A percentile compares a stretch with the other conserved stretches of the same genome.
phyloP scores from a whole-genome alignment of 768 basidiomycete genomes.

The Collybia sordida region DNA sequence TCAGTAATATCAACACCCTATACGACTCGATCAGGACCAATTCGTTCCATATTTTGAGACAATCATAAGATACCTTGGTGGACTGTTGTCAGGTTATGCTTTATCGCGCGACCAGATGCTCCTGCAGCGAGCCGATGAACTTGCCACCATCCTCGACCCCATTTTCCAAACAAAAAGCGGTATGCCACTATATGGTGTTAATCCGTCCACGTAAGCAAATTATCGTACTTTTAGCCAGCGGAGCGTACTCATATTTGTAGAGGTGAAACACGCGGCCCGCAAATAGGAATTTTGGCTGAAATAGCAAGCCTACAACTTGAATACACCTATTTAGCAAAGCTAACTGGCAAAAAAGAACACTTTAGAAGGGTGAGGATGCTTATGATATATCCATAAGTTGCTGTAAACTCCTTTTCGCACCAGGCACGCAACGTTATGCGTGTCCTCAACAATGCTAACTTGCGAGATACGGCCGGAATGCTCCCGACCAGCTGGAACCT shows the following conservation, averaged over 20 bases:
- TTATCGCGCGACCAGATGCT: conserved; percentile 63
- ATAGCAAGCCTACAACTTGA: conserved; percentile 83
- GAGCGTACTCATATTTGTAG: conserved; percentile 20
- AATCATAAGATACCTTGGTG: conserved; percentile 87
- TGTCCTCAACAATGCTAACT: conserved; percentile 45
- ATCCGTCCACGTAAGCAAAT: conserved; percentile 54
- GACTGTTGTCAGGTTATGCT: conserved; percentile 81
- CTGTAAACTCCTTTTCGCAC: background rate
- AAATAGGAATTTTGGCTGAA: conserved; percentile 64
- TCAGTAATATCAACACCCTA: background rate
- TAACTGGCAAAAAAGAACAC: conserved; percentile 69
- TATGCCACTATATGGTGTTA: conserved; percentile 68
- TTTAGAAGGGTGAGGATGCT: conserved; percentile 47
- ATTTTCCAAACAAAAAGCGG: conserved; percentile 71
- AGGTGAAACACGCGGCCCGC: conserved; percentile 26
- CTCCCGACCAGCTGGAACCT: conserved; percentile 61
- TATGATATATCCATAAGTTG: background rate
- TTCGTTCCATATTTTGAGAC: conserved; percentile 76
- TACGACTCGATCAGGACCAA: conserved; percentile 17
- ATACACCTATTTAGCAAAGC: conserved; percentile 78
- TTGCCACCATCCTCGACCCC: conserved; percentile 70
- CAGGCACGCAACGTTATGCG: conserved; percentile 52
- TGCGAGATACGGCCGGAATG: conserved; percentile 56
- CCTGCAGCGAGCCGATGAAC: conserved; percentile 72
- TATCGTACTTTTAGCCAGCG: background rate